phyloP scores from a whole-genome alignment of 495 filamentous ascomycete genomes.

The Talaromyces ruber region DNA sequence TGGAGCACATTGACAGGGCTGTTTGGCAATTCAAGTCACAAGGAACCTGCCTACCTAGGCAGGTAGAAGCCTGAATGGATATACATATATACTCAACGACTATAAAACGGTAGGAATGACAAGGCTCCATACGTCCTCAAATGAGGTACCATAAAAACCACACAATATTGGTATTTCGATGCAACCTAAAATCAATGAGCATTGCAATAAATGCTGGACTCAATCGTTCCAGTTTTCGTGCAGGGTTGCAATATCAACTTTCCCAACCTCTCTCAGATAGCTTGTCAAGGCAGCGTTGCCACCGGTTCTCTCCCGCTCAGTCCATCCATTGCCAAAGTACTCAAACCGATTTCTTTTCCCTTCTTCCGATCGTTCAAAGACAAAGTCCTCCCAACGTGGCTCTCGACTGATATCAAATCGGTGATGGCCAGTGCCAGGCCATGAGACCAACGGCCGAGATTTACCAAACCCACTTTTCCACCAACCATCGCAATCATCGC shows the following conservation, averaged over 20 bases:
- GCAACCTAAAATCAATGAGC: not conserved
- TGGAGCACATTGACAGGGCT: no score
- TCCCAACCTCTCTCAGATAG: not conserved
- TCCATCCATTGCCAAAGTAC: constrained; percentile 2
- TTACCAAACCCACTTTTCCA: constrained; percentile 2
- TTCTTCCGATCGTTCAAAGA: not conserved
- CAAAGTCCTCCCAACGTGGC: constrained; percentile 1
- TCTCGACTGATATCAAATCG: constrained; percentile 1
- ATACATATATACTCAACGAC: no score
- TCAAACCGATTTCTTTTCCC: not conserved
- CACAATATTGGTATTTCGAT: no score
- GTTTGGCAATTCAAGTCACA: no score
- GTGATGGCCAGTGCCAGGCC: constrained; percentile 1
- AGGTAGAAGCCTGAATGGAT: no score
- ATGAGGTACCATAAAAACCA: no score
- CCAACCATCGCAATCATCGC: not conserved
- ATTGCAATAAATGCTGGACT: not conserved
- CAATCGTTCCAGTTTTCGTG: constrained; percentile 4
- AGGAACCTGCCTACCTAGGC: no score
- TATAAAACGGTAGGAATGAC: no score
- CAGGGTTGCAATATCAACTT: not conserved
- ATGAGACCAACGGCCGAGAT: not conserved
- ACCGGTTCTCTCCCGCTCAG: not conserved
- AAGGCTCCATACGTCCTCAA: no score
- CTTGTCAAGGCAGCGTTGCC: not conserved